Evolutionary conservation across 345 rosid genomes (phyloP).

Genomic region (Trapa bicornis): DNA sequence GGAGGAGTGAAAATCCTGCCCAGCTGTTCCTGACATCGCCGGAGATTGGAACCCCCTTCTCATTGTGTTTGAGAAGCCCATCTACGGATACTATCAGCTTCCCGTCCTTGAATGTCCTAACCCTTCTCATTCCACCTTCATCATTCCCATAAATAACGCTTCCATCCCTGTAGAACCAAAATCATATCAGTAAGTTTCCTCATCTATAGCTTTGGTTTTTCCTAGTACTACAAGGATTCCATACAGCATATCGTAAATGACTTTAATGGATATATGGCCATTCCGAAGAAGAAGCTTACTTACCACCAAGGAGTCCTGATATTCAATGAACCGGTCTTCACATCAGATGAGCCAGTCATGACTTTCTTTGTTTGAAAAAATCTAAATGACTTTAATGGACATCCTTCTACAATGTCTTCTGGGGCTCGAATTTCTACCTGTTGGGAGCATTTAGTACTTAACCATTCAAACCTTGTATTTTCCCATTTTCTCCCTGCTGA

Average conservation of each 20-base stretch:
- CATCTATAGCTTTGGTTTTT: too few relatives aligned
- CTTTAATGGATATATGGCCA: not conserved
- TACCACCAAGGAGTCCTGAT: slow-evolving; percentile 84
- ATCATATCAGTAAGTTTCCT: not conserved
- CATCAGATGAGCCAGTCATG: slow-evolving; percentile 19
- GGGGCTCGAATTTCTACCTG: slow-evolving; percentile 59
- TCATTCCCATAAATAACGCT: slow-evolving; percentile 72
- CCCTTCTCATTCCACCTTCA: slow-evolving; percentile 46
- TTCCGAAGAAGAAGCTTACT: not conserved
- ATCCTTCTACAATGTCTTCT: slow-evolving; percentile 30
- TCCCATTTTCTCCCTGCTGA: not conserved
- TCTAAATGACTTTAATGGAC: slow-evolving; percentile 58
- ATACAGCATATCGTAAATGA: too few relatives aligned
- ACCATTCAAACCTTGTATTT: too few relatives aligned
- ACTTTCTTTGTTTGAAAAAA: slow-evolving; percentile 45
- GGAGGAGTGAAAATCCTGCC: slow-evolving; percentile 67
- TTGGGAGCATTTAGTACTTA: not conserved
- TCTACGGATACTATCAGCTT: slow-evolving; percentile 41
- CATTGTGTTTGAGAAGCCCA: slow-evolving; percentile 46
- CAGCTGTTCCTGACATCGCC: slow-evolving; percentile 72
- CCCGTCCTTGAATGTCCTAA: slow-evolving; percentile 62
- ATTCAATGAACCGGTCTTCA: slow-evolving; percentile 38
- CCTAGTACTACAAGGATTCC: too few relatives aligned
- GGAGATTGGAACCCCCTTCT: slow-evolving; percentile 52
- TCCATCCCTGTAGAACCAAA: slow-evolving; percentile 39